A percentile compares a stretch with the other conserved stretches of the same genome.
phyloP scores from a whole-genome alignment of 257 asterid species.

The Salvia hispanica region DNA sequence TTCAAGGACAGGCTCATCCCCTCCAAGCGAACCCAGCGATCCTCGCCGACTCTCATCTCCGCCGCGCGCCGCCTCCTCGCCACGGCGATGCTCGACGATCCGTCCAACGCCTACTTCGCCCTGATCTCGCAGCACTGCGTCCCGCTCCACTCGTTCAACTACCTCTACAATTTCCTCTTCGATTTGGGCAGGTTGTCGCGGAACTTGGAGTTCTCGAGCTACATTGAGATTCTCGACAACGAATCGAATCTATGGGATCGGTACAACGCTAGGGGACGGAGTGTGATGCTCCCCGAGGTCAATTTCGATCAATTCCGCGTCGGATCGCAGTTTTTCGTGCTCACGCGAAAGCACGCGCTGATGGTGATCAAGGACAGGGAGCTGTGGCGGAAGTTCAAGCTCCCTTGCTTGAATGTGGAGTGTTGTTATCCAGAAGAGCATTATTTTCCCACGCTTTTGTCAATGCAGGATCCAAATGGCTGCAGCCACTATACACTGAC shows the following conservation, averaged over 20 bases:
- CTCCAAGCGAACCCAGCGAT: slow-evolving; percentile 77
- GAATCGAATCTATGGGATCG: slow-evolving; percentile 50
- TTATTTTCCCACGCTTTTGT: slow-evolving; percentile 79
- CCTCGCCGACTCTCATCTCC: slow-evolving; percentile 72
- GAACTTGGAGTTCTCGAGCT: slow-evolving; percentile 49
- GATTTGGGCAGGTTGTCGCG: slow-evolving; percentile 55
- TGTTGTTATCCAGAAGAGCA: slow-evolving; percentile 93
- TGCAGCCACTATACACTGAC: slow-evolving; percentile 68
- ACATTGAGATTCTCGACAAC: slow-evolving; percentile 48
- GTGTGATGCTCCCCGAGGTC: slow-evolving; percentile 83
- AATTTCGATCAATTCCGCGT: slow-evolving; percentile 61
- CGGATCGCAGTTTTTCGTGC: slow-evolving; percentile 83
- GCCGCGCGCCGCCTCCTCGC: slow-evolving; percentile 57
- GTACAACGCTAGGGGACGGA: slow-evolving; percentile 74
- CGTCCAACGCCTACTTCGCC: slow-evolving; percentile 47
- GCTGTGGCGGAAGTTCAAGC: slow-evolving; percentile 80
- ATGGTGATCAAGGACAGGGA: slow-evolving; percentile 78
- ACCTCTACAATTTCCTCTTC: slow-evolving; percentile 54
- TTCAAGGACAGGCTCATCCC: slow-evolving; percentile 57
- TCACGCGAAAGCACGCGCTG: slow-evolving; percentile 64
- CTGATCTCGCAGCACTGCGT: slow-evolving; percentile 49
- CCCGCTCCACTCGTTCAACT: slow-evolving; percentile 51
- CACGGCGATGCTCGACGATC: slow-evolving; percentile 55
- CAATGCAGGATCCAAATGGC: slow-evolving; percentile 74
- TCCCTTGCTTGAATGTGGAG: slow-evolving; percentile 73